Base-by-base conservation (phyloP, 257 asterid species). In the Coffea eugenioides region DNA sequence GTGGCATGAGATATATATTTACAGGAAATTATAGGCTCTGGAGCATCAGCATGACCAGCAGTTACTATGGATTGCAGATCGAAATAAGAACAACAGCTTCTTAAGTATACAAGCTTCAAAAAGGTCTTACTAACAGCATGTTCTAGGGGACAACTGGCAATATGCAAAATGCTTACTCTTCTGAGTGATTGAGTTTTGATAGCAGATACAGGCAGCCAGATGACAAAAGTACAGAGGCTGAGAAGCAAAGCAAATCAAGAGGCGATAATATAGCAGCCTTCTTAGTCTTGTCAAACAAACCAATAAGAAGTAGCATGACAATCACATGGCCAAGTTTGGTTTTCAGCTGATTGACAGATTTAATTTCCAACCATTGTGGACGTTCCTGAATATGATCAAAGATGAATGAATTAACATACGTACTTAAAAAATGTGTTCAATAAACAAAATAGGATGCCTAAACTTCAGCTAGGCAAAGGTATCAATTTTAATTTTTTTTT, bases 271-370 rank as follows among this genome's bases (percentile, higher is more conserved):
- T 93, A 48, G 84, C 82, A 1, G 97, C 98, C 84, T 88, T 93
- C 88, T 92, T 95, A 76, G 97, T 95, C 90, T 95, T 95, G 81
- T 95, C 98, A 69, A 93, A 90, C 84, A 95, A 83, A 45, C 98
- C 98, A 11, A 93, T 93, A 57, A 95, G 97, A 73, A 95, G 91
- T 68, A 91, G 97, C 98, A 95, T 95, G 85, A 95, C 97, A 45
- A 95, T 93, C 0, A 95, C 99, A 69, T 95, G 99, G 0, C 99
- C 99, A 2, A 95, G 88, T 80, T 91, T 95, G 0, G 97, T 95
- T 81, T 95, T 95, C 87, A 95, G 88, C 88, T 88, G 98, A 76
- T 89, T 91, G 13, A 95, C 93, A 0, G 93, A 87, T 84, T 93
- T 93, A 79, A 95, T 88, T 62, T 92, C 97, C 86, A 95, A 78